A percentile compares a stretch with the other conserved stretches of the same genome.
Evolutionary conservation across 768 basidiomycete genomes (phyloP).

Genomic region (Phaffia tasmanica): DNA sequence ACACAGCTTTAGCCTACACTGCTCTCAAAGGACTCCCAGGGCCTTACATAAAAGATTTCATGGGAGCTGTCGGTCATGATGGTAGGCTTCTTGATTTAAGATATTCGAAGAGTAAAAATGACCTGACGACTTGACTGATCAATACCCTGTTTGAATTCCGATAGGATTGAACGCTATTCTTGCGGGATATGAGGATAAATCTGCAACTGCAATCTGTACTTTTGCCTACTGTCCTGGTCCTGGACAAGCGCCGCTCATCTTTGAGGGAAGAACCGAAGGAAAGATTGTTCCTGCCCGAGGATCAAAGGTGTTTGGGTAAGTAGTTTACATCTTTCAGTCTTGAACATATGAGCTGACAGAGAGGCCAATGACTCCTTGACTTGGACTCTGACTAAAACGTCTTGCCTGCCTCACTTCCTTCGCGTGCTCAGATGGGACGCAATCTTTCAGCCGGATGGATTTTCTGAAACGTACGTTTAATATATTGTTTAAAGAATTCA

Average conservation of each 20-base stretch:
- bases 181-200: conserved; percentile 58
- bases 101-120: background rate
- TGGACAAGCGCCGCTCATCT: conserved; percentile 61
- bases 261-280: conserved; percentile 81
- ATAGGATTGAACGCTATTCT: conserved; percentile 72
- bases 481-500: background rate
- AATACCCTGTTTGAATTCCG: background rate
- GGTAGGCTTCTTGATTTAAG: conserved; percentile 42
- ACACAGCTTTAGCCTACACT: conserved; percentile 84
- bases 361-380: too few species aligned
- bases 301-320: conserved; percentile 74
- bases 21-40: conserved; percentile 86
- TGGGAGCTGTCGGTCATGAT: conserved; percentile 69
- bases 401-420: conserved; percentile 1
- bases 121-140: background rate
- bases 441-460: conserved; percentile 44
- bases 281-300: conserved; percentile 80
- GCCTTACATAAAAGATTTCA: conserved; percentile 92
- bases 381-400: background rate
- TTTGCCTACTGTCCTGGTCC: conserved; percentile 89
- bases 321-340: conserved; percentile 51
- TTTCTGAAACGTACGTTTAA: conserved; percentile 55
- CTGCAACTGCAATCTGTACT: conserved; percentile 84
- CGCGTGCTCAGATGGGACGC: conserved; percentile 19
- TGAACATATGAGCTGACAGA: too few species aligned